These are phyloP conservation scores for Zygosaccharomyces pseudobailii DNA, from an alignment of 1,139 yeast genomes.

Conservation along the genomic window DNA sequence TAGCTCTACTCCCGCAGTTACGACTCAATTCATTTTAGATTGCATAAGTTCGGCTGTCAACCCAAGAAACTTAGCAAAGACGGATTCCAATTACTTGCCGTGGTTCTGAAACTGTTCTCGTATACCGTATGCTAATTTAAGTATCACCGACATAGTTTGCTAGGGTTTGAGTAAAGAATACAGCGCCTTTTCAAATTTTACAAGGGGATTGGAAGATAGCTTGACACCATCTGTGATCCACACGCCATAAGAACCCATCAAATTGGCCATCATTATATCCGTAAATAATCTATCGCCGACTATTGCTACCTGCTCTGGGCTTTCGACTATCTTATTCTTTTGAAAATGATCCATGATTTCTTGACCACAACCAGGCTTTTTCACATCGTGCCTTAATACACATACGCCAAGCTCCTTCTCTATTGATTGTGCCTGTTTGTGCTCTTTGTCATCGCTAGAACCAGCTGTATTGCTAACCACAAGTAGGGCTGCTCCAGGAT, in stretches of 20 bases:
- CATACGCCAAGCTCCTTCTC: constrained; percentile 68
- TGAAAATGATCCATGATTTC: constrained; percentile 63
- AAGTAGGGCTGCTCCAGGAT: constrained; percentile 62
- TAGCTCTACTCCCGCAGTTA: constrained; percentile 68
- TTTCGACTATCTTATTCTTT: constrained; percentile 41
- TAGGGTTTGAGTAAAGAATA: constrained; percentile 6
- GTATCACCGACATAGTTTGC: not conserved
- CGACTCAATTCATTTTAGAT: constrained; percentile 91
- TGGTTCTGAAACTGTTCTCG: constrained; percentile 44
- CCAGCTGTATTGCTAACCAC: constrained; percentile 96
- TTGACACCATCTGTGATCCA: constrained; percentile 79
- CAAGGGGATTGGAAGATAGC: constrained; percentile 20
- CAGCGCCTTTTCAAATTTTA: constrained; percentile 24
- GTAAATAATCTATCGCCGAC: constrained; percentile 90
- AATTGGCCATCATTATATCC: constrained; percentile 88
- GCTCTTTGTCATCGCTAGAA: constrained; percentile 63
- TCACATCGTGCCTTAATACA: constrained; percentile 70
- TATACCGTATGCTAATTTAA: not conserved
- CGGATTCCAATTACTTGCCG: constrained; percentile 96
- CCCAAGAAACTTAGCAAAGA: constrained; percentile 87
- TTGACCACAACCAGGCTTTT: constrained; percentile 83
- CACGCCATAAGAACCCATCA: constrained; percentile 82
- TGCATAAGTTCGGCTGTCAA: constrained; percentile 93
- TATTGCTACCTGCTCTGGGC: constrained; percentile 67
- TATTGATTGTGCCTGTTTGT: constrained; percentile 57